Base-by-base conservation (phyloP, 2,329 filamentous ascomycete species). In the Falciphora oryzae region DNA sequence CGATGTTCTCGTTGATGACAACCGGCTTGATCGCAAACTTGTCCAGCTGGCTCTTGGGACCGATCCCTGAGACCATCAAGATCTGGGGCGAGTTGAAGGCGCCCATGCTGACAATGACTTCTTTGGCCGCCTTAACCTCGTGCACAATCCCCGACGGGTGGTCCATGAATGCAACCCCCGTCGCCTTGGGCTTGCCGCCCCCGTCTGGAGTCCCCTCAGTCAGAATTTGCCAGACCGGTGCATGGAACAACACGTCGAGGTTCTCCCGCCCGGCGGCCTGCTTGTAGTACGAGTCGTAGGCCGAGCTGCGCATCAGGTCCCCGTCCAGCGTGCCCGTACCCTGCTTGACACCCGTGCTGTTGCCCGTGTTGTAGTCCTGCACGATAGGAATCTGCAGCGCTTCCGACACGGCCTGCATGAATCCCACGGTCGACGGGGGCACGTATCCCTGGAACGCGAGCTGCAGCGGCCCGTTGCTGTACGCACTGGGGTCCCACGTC, bases 1-100 rank as follows among this genome's bases (percentile, higher is more conserved):
- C 88, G 3, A 91, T 86, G 59, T 87, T 85, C 1, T 83, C 82
- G 0, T 85, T 82, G 66, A 89, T 79, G 4, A 81, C 77, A 25
- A 87, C 68, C 0, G 84, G 74, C 2, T 78, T 70, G 67, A 89
- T 89, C n/a, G 77, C 74, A 70, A 84, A 80, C 63, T 77, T 76
- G 27, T 78, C 67, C 7, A 90, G 79, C 68, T 87, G 81, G 0
- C 75, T 71, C 14, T 73, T 70, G 0, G 85, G 85, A 0, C 87
- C 87, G 44, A 90, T 80, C n/a, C 88, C 88, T 2, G 78, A 80
- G 44, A 27, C 70, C 70, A 69, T 81, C 6, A 85, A 77, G 5
- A 84, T 75, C 66, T 83, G 79, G 1, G 82, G 82, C 10, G 79
- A 78, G 70, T 82, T 81, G 69, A 83, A 80, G 3, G 78, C 74